A percentile compares a stretch with the other conserved stretches of the same genome.
These are phyloP conservation scores for Bretschneidera sinensis DNA, from an alignment of 345 rosid genomes.

Conservation along the genomic window DNA sequence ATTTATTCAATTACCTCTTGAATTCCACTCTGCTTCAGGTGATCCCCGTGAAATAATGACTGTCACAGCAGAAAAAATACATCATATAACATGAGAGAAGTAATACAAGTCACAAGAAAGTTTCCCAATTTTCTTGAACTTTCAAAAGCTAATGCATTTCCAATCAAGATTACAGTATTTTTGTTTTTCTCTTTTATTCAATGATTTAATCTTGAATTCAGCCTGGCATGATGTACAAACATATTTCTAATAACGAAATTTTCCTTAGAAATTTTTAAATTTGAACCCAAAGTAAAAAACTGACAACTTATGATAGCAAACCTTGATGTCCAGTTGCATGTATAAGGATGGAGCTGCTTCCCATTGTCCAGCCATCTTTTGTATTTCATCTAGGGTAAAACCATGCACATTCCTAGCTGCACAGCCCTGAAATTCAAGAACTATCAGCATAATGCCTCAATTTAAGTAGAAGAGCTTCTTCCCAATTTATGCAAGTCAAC, in stretches of 20 bases:
- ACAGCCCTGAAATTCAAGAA: slow-evolving; percentile 66
- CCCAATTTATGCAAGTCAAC: not conserved
- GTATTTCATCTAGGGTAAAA: slow-evolving; percentile 69
- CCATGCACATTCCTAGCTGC: slow-evolving; percentile 95
- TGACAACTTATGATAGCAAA: slow-evolving; percentile 19
- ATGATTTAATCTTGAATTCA: not conserved
- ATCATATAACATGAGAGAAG: no score
- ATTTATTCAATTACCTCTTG: slow-evolving; percentile 59
- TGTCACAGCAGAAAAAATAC: slow-evolving; percentile 34
- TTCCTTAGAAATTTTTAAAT: no score
- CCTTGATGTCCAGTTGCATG: slow-evolving; percentile 78
- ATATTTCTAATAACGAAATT: no score
- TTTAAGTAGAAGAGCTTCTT: slow-evolving; percentile 1
- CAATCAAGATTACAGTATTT: no score
- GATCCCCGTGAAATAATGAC: slow-evolving; percentile 79
- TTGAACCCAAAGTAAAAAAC: not conserved
- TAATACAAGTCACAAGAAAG: slow-evolving; percentile 6
- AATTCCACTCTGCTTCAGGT: slow-evolving; percentile 71
- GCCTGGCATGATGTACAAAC: not conserved
- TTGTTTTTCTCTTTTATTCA: not conserved
- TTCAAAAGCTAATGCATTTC: not conserved
- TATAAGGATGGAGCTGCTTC: slow-evolving; percentile 82
- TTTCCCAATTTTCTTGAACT: slow-evolving; percentile 7
- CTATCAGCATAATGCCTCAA: slow-evolving; percentile 12
- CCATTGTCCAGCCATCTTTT: slow-evolving; percentile 78